Evolutionary conservation across 768 basidiomycete genomes (phyloP), one percentile per base, ranked within the genome.

Genomic region (Tremella yokohamensis): DNA sequence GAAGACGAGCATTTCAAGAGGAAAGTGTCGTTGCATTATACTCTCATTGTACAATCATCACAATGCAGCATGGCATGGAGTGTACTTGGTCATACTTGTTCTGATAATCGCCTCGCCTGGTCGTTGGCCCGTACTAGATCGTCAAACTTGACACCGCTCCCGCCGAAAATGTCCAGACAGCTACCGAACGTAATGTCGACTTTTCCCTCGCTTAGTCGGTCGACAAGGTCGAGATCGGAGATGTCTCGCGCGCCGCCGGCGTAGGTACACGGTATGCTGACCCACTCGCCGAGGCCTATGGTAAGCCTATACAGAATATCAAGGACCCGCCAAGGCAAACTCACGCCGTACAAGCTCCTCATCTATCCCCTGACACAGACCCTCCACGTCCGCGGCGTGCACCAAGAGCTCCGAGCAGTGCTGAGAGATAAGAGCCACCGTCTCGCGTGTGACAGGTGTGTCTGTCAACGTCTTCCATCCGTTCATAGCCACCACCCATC

Each of bases 331-430:
- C 26, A n/a, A n/a, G 49, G 49, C 7, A 7, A 2, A 79, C 86
- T 57, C 58, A 89, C 93, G 85, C 60, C 77, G 62, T 2, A 98
- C 94, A 2, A 99, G 82, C 16, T 85, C 84, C 70, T 90, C 84
- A 74, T 99, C 96, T 58, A 98, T 92, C 1, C 96, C 96, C 78
- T 92, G 85, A 74, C 96, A 98, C 20, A 98, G 79, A 0, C 96
- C 96, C 76, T 99, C 96, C 8, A 99, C 93, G 64, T 98, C 96
- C n/a, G 96, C 96, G 0, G 96, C 94, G 76, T 99, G 96, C 24
- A 99, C 82, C 44, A 99, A 79, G 64, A 99, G 89, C 73, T 98
- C 96, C 64, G 92, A 92, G 63, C 91, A 96, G 73, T 90, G 85
- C 66, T 84, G 78, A 0, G 90, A 84, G 20, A 98, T 77, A 63